These are phyloP conservation scores for Diaporthe humulicola DNA, from an alignment of 2,329 filamentous ascomycete genomes.

Conservation along the genomic window DNA sequence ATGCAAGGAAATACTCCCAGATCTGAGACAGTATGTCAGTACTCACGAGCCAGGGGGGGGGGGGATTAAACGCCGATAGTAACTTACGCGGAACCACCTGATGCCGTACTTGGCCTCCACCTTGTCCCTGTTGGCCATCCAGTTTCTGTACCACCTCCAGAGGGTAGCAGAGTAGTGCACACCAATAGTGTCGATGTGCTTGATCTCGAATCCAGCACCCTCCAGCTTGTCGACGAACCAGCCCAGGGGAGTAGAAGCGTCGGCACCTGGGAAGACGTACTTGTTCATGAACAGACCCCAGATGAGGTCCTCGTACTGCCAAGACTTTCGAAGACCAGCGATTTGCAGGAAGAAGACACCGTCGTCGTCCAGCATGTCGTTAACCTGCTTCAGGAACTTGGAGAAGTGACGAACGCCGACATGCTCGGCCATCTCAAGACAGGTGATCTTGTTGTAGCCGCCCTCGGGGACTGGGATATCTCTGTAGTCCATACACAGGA, in stretches of 20 bases:
- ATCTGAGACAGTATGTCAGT: constrained; percentile 66
- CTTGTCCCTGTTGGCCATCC: constrained; percentile 93
- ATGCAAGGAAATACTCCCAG: constrained; percentile 93
- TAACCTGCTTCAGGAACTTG: constrained; percentile 85
- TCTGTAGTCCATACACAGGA: constrained; percentile 97
- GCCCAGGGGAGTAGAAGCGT: constrained; percentile 92
- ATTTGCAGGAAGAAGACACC: constrained; percentile 97
- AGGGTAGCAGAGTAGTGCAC: constrained; percentile 97
- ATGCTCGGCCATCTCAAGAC: constrained; percentile 98
- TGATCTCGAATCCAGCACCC: constrained; percentile 89
- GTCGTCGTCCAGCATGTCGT: constrained; percentile 97
- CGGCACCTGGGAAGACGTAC: constrained; percentile 97
- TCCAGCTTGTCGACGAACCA: constrained; percentile 89
- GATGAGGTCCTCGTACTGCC: constrained; percentile 98
- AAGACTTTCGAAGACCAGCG: constrained; percentile 90
- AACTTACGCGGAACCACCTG: constrained; percentile 91
- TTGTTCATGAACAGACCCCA: constrained; percentile 99
- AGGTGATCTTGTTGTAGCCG: constrained; percentile 94
- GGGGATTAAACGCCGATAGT: neutral
- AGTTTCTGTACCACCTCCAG: constrained; percentile 99
- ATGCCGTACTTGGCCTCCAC: constrained; percentile 95
- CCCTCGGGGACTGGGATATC: constrained; percentile 86
- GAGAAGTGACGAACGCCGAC: constrained; percentile 92
- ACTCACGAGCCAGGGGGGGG: too few species aligned
- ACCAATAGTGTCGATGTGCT: constrained; percentile 91